Evolutionary conservation across 164 flowering plant genomes (phyloP).

Genomic region (Aristolochia californica): DNA sequence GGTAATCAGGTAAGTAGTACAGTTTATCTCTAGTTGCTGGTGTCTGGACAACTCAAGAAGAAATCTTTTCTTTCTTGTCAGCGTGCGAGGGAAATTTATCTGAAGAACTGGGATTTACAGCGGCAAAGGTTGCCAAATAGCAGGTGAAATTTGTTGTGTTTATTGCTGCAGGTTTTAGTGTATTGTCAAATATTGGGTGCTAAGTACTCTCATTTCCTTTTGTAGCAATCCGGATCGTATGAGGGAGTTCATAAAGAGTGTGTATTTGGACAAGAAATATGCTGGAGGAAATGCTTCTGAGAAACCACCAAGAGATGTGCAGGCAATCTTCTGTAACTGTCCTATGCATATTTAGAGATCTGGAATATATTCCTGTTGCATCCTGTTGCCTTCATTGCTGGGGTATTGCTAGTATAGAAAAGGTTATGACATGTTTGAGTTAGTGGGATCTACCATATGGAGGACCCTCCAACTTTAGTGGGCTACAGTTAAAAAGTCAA

Average conservation of each 20-base stretch:
- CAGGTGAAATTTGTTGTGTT: slow-evolving; percentile 35
- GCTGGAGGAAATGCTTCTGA: slow-evolving; percentile 49
- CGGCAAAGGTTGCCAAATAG: slow-evolving; percentile 63
- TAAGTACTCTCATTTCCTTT: background rate
- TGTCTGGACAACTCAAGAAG: slow-evolving; percentile 9
- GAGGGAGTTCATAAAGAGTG: slow-evolving; percentile 70
- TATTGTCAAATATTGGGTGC: background rate
- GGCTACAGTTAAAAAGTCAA: no score
- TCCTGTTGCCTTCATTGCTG: background rate
- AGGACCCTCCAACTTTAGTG: no score
- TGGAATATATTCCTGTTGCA: background rate
- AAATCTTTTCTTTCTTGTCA: slow-evolving; percentile 24
- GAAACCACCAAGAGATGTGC: slow-evolving; percentile 68
- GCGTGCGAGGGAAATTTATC: slow-evolving; percentile 83
- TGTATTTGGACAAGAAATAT: slow-evolving; percentile 64
- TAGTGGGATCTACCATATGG: no score
- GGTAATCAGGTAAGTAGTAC: slow-evolving; percentile 72
- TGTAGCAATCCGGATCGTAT: slow-evolving; percentile 71
- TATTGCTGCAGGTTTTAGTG: slow-evolving; percentile 2
- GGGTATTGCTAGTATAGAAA: background rate
- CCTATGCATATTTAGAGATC: background rate
- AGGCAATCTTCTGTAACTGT: slow-evolving; percentile 27
- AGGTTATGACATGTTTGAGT: background rate
- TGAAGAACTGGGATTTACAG: slow-evolving; percentile 77
- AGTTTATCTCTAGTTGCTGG: background rate